A percentile compares a stretch with the other conserved stretches of the same genome.
Conservation (phyloP, 2,329 filamentous ascomycete species). For the Beauveria rudraprayagi region DNA sequence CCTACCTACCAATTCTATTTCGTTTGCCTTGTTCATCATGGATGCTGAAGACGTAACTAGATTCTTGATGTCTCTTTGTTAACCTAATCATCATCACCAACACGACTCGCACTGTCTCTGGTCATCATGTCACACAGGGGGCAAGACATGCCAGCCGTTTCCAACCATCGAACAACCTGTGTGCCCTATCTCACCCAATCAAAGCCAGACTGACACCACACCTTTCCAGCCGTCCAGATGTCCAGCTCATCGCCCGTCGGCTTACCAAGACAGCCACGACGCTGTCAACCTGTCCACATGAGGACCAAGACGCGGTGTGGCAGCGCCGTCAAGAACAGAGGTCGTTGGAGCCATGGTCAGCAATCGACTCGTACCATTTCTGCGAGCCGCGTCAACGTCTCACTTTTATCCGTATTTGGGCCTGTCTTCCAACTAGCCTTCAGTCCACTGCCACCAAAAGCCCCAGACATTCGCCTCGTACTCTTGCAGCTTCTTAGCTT, state of each 20-base stretch:
- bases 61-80: no score
- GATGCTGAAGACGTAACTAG: not conserved
- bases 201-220: not conserved
- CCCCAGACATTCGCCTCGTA: not conserved
- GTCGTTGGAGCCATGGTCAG: not conserved
- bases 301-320: conserved; percentile 5
- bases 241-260: not conserved
- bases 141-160: not conserved
- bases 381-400: not conserved
- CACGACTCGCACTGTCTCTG: not conserved
- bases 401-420: not conserved
- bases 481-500: not conserved
- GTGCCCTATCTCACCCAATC: not conserved
- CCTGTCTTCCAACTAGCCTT: not conserved
- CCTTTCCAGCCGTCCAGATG: not conserved
- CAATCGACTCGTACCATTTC: not conserved
- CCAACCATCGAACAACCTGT: not conserved
- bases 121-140: not conserved
- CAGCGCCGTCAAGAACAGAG: not conserved
- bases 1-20: no score
- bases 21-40: not conserved
- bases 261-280: conserved; percentile 5
- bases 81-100: not conserved
- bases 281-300: conserved; percentile 8
- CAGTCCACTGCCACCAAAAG: not conserved